Conservation (phyloP, 108 stramenopile genomes). For the Fragilaria radians region DNA sequence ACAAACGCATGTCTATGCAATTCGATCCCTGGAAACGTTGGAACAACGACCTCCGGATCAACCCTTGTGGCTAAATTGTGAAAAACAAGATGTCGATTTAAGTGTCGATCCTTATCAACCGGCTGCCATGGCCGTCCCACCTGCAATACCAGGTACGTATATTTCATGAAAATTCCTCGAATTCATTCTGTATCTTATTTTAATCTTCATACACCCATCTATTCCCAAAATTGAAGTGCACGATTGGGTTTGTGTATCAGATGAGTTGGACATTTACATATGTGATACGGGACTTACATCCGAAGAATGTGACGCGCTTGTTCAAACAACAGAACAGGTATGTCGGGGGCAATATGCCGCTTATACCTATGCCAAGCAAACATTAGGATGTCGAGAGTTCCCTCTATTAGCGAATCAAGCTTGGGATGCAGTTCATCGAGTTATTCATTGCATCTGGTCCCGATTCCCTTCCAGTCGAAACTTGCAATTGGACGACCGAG, state of each 20-base stretch:
- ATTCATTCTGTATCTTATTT: background rate
- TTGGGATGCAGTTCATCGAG: slow-evolving; percentile 31
- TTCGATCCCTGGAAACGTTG: too few species aligned
- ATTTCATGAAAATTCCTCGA: slow-evolving; percentile 1
- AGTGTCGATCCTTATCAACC: too few species aligned
- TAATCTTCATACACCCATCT: background rate
- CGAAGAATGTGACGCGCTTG: slow-evolving; percentile 44
- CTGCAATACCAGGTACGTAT: slow-evolving; percentile 19
- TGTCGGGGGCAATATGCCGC: slow-evolving; percentile 53
- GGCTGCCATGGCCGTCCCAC: slow-evolving; percentile 13
- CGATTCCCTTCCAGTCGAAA: slow-evolving; percentile 3
- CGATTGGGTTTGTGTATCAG: slow-evolving; percentile 50
- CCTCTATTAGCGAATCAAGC: slow-evolving; percentile 38
- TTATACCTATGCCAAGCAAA: slow-evolving; percentile 81
- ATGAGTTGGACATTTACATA: slow-evolving; percentile 55
- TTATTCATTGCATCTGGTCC: slow-evolving; percentile 22
- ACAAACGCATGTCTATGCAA: too few species aligned
- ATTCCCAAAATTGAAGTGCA: slow-evolving; percentile 32
- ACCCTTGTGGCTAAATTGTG: too few species aligned
- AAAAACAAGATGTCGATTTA: too few species aligned
- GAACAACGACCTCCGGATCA: too few species aligned
- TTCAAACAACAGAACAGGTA: slow-evolving; percentile 46
- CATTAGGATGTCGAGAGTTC: slow-evolving; percentile 68
- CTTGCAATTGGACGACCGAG: slow-evolving; percentile 59
- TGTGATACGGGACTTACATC: slow-evolving; percentile 49